phyloP scores from a whole-genome alignment of 768 basidiomycete species.

The Termitomyces sp. region DNA sequence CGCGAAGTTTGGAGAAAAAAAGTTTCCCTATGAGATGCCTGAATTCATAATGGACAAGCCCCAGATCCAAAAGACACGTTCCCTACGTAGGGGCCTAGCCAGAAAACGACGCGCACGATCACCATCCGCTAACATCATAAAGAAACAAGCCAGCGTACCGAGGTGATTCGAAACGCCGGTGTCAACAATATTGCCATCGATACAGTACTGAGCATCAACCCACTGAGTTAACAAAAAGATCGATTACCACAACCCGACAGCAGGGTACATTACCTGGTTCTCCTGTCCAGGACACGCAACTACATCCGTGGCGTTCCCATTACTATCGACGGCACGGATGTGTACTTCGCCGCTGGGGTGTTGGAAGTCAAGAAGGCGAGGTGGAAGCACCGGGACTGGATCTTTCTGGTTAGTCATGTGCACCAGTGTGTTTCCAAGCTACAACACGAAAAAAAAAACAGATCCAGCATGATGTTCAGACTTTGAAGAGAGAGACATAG shows the following conservation, averaged over 20 bases:
- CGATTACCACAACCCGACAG: neutral
- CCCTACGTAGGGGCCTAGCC: constrained; percentile 24
- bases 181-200: constrained; percentile 17
- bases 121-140: neutral
- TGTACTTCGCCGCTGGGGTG: constrained; percentile 38
- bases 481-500: neutral
- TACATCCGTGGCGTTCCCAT: constrained; percentile 22
- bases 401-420: constrained; percentile 37
- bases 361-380: constrained; percentile 28
- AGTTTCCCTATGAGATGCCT: neutral
- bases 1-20: neutral
- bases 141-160: neutral
- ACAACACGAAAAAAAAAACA: neutral
- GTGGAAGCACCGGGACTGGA: constrained; percentile 35
- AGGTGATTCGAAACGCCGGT: constrained; percentile 17
- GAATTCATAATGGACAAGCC: constrained; percentile 4
- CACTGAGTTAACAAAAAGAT: neutral
- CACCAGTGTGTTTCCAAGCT: constrained; percentile 25
- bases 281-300: constrained; percentile 34
- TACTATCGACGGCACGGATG: constrained; percentile 27
- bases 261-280: constrained; percentile 19
- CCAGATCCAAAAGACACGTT: constrained; percentile 22
- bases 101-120: neutral
- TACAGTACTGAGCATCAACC: constrained; percentile 18
- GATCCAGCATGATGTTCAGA: neutral